Evolutionary conservation across 2,329 filamentous ascomycete species (phyloP).

Genomic region (Bipolaris oryzae): DNA sequence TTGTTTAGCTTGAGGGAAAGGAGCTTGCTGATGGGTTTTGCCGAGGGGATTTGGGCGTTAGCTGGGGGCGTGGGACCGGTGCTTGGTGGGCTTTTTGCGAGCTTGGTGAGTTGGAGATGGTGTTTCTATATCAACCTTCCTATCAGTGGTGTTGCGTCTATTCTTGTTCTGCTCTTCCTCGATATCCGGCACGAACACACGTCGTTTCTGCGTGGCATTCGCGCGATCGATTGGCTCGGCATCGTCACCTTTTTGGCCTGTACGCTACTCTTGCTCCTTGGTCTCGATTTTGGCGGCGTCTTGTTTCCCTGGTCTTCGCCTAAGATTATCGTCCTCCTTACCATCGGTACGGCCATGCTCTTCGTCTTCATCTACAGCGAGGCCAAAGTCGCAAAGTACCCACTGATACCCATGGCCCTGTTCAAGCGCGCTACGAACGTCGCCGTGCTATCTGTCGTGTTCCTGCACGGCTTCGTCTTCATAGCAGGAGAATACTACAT

Average conservation of each 20-base stretch:
- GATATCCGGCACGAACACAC: slow-evolving; percentile 63
- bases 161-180: slow-evolving; percentile 59
- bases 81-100: slow-evolving; percentile 58
- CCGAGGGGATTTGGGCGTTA: slow-evolving; percentile 61
- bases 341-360: slow-evolving; percentile 58
- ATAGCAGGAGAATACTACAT: slow-evolving; percentile 71
- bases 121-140: slow-evolving; percentile 64
- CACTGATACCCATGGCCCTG: slow-evolving; percentile 70
- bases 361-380: slow-evolving; percentile 66
- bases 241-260: slow-evolving; percentile 58
- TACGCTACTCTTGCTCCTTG: slow-evolving; percentile 59
- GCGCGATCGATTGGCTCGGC: slow-evolving; percentile 62
- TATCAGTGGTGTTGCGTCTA: slow-evolving; percentile 56
- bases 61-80: slow-evolving; percentile 61
- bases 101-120: slow-evolving; percentile 58
- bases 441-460: slow-evolving; percentile 60
- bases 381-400: slow-evolving; percentile 66
- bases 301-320: slow-evolving; percentile 61
- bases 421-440: slow-evolving; percentile 63
- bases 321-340: slow-evolving; percentile 61
- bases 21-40: slow-evolving; percentile 58
- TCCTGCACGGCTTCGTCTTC: slow-evolving; percentile 56
- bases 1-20: slow-evolving; percentile 64
- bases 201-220: slow-evolving; percentile 54
- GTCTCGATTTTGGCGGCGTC: slow-evolving; percentile 61